Percentiles rank a stretch among this genome's conserved stretches.
Evolutionary conservation across 148 eudicot species (phyloP).

Genomic region (Rhododendron mucronatum): DNA sequence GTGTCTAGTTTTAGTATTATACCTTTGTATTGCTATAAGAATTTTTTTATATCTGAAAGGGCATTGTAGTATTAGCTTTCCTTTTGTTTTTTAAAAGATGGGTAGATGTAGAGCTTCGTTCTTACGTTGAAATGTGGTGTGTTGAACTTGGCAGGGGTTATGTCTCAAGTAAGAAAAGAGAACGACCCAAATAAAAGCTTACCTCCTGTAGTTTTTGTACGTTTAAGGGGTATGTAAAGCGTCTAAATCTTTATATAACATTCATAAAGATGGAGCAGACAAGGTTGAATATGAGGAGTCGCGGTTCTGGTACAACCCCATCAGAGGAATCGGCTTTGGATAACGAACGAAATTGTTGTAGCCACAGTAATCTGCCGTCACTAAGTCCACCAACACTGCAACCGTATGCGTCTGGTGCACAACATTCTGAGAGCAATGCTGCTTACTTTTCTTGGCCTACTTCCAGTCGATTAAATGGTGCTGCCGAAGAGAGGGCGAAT

Average conservation of each 20-base stretch:
- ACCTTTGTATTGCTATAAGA: not conserved
- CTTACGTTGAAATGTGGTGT: not conserved
- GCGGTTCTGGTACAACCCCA: slow-evolving; percentile 68
- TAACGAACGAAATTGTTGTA: slow-evolving; percentile 61
- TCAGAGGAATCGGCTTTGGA: slow-evolving; percentile 91
- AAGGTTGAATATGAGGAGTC: slow-evolving; percentile 42
- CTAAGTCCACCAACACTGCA: slow-evolving; percentile 80
- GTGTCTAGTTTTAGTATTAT: not conserved
- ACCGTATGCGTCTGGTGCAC: slow-evolving; percentile 79
- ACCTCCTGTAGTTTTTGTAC: not conserved
- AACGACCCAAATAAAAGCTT: not conserved
- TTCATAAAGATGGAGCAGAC: slow-evolving; percentile 54
- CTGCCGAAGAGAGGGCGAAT: slow-evolving; percentile 91
- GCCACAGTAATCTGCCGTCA: slow-evolving; percentile 62
- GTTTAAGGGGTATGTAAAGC: not conserved
- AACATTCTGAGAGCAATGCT: slow-evolving; percentile 80
- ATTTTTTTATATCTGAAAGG: not conserved
- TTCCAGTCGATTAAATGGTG: slow-evolving; percentile 74
- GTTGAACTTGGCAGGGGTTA: not conserved
- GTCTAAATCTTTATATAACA: not conserved
- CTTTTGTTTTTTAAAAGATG: not conserved
- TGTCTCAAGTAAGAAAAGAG: not conserved
- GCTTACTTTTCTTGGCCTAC: slow-evolving; percentile 97
- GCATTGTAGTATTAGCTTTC: not conserved
- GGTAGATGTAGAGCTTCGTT: not conserved